Base-by-base conservation (phyloP, 1,284 basidiomycete species). In the Malassezia cuniculi region DNA sequence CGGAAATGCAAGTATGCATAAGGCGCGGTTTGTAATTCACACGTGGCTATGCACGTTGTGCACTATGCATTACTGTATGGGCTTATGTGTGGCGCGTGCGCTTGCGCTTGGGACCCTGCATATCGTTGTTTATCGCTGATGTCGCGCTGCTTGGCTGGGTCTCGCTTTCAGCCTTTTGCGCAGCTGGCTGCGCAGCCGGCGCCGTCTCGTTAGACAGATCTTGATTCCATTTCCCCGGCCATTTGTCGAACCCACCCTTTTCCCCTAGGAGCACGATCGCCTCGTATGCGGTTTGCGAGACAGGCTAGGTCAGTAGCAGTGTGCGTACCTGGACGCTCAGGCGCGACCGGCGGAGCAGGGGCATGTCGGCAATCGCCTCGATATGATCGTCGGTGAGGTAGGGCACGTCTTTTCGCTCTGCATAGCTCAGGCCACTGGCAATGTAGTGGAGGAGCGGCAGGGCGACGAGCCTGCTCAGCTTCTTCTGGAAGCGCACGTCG, bases 341-440 rank as follows among this genome's bases (percentile, higher is more conserved):
- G 34, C 90, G 72, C 1, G 87, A 85, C 6, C 83, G 75, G 15
- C 76, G 81, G 12, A 94, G 74, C 17, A 95, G 71, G 30, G 80
- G 75, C 85, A 90, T 93, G 5, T 57, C 76, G 76, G 64, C 53
- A 20, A 77, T 69, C 15, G 71, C 71, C 25, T 29, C 16, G 18
- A 68, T 43, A 20, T 71, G 56, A 3, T 47, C 38, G 1, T 53
- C 36, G 4, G 49, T 53, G 24, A 72, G 48, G 40, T 70, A 72
- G 6, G 36, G 29, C 6, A 57, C 31, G 6, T 50, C 64, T 58
- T 14, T 49, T 76, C 80, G 71, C 74, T 78, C 77, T 39, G 81
- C 75, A 8, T 75, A 74, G 34, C 72, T 70, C 0, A 79, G 68
- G 1, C 73, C 70, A 28, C 78, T 68, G 75, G 27, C 85, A 74